Percentiles rank a stretch among this genome's conserved stretches.
These are phyloP conservation scores for Hypoxylon sp. DNA, from an alignment of 2,329 filamentous ascomycete genomes.

Conservation along the genomic window DNA sequence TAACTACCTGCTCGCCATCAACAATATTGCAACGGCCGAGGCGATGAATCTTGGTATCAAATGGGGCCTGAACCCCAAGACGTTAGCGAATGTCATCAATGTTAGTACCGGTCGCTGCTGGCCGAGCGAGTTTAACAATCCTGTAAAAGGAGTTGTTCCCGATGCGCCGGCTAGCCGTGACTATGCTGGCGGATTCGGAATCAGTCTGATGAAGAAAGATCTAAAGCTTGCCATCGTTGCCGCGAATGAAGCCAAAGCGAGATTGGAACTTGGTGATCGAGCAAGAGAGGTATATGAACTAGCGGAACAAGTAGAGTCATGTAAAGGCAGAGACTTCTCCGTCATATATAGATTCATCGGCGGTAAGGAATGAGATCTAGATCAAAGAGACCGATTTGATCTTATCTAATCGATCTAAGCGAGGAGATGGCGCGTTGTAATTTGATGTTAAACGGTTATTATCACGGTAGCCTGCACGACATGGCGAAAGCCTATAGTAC, in stretches of 20 bases:
- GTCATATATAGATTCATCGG: conserved; percentile 81
- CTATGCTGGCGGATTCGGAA: conserved; percentile 82
- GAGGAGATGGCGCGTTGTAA: not conserved
- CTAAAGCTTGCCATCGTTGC: conserved; percentile 79
- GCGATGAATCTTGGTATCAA: conserved; percentile 74
- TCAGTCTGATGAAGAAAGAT: conserved; percentile 85
- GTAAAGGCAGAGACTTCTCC: conserved; percentile 81
- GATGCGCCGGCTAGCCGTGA: conserved; percentile 80
- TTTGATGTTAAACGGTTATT: not conserved
- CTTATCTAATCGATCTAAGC: conserved; percentile 14
- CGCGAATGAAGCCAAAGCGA: conserved; percentile 74
- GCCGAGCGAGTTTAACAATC: conserved; percentile 96
- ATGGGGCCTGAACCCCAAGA: conserved; percentile 70
- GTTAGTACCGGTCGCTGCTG: conserved; percentile 94
- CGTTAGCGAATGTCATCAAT: conserved; percentile 88
- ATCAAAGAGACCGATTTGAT: conserved; percentile 1
- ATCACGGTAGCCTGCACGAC: not conserved
- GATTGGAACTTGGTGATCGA: conserved; percentile 71
- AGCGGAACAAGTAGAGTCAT: conserved; percentile 71
- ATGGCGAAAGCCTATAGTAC: not conserved
- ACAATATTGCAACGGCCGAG: conserved; percentile 81
- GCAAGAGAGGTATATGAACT: conserved; percentile 76
- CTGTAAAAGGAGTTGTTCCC: conserved; percentile 85
- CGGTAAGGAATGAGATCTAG: conserved; percentile 59
- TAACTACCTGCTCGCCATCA: conserved; percentile 94